Conservation (phyloP, 2,329 filamentous ascomycete species). For the Fusarium lateritium region DNA sequence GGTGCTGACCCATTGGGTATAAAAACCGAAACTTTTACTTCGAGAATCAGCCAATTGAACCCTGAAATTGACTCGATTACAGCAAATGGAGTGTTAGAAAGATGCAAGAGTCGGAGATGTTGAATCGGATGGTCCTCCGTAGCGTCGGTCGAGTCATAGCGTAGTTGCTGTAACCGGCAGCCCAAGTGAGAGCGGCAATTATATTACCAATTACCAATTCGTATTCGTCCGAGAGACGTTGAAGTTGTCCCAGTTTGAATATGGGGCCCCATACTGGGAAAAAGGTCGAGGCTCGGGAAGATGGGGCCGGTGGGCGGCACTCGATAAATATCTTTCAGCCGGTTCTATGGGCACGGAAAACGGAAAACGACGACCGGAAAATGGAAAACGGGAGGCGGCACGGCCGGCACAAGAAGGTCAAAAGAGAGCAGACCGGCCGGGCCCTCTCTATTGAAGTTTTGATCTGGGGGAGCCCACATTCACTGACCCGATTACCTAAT, state of each 20-base stretch:
- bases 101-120: neutral
- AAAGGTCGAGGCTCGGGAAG: neutral
- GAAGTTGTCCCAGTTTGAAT: neutral
- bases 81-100: neutral
- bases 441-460: too few species aligned
- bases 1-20: too few species aligned
- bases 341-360: too few species aligned
- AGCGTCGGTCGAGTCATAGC: conserved; percentile 2
- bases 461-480: too few species aligned
- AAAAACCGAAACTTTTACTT: too few species aligned
- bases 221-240: neutral
- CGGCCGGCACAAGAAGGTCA: conserved; percentile 11
- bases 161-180: conserved; percentile 4
- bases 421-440: conserved; percentile 6
- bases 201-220: neutral
- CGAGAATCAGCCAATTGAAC: neutral
- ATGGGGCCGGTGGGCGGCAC: conserved; percentile 6
- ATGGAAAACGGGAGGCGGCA: neutral
- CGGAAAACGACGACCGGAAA: too few species aligned
- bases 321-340: too few species aligned
- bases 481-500: conserved; percentile 6
- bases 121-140: neutral
- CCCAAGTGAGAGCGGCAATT: conserved; percentile 10
- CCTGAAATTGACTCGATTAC: neutral
- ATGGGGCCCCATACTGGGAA: neutral